phyloP scores from a whole-genome alignment of 2,329 filamentous ascomycete species.

The Aspergillus pseudonomiae region DNA sequence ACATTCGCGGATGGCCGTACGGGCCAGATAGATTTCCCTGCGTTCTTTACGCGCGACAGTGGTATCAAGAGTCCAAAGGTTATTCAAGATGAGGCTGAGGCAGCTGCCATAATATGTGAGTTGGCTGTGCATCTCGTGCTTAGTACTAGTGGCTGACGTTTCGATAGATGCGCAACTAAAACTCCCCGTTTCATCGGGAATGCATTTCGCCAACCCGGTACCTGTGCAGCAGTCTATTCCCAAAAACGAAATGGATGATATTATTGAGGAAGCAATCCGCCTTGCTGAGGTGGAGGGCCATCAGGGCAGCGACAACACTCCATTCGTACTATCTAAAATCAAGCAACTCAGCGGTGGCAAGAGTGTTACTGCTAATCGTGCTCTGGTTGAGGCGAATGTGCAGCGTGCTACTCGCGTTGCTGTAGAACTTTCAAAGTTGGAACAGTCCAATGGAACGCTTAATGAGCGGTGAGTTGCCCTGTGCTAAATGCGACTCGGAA shows the following conservation, averaged over 20 bases:
- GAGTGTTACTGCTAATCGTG: conserved; percentile 74
- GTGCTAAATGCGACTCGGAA: conserved; percentile 25
- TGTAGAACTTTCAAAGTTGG: conserved; percentile 61
- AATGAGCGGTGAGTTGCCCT: conserved; percentile 42
- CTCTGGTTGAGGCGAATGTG: conserved; percentile 69
- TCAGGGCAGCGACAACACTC: conserved; percentile 77
- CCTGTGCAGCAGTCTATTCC: conserved; percentile 71
- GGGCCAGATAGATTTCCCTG: conserved; percentile 79
- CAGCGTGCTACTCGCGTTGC: conserved; percentile 66
- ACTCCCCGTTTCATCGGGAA: conserved; percentile 73
- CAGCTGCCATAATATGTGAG: conserved; percentile 81
- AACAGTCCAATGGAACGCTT: conserved; percentile 37
- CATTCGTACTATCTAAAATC: conserved; percentile 78
- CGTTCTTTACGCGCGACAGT: conserved; percentile 90
- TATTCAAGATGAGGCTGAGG: conserved; percentile 75
- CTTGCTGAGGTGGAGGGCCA: conserved; percentile 68
- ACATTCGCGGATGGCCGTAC: conserved; percentile 84
- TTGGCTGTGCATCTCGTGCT: conserved; percentile 15
- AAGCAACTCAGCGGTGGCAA: conserved; percentile 73
- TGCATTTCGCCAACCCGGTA: conserved; percentile 89
- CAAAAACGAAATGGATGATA: conserved; percentile 68
- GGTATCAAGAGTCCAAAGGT: conserved; percentile 76
- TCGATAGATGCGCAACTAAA: conserved; percentile 68
- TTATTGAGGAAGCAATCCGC: conserved; percentile 68
- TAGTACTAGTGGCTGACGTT: conserved; percentile 9